phyloP scores from a whole-genome alignment of 805 yeast genomes.

The Kluyveromyces wickerhamii region DNA sequence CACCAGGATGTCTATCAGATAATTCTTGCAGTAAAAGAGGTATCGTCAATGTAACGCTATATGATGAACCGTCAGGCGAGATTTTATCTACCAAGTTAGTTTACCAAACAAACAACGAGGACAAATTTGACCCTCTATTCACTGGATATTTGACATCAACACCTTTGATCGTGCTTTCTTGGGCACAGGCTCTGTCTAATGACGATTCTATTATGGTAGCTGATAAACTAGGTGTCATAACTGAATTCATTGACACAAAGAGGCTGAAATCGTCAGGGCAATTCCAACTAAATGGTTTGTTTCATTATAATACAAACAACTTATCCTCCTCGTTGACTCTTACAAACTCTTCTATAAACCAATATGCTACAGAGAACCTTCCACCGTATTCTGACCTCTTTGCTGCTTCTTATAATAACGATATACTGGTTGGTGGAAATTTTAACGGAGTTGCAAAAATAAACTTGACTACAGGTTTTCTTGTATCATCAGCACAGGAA shows the following conservation, averaged over 20 bases:
- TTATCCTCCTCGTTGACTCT: conserved; percentile 39
- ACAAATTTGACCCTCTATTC: conserved; percentile 73
- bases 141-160: conserved; percentile 55
- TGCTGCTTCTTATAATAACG: conserved; percentile 29
- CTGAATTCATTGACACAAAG: conserved; percentile 38
- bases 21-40: conserved; percentile 65
- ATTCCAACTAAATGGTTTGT: conserved; percentile 59
- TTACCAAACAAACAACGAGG: conserved; percentile 72
- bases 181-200: conserved; percentile 26
- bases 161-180: conserved; percentile 38
- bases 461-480: conserved; percentile 19
- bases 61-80: conserved; percentile 31
- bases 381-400: conserved; percentile 18
- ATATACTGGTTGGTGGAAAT: conserved; percentile 43
- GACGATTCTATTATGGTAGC: conserved; percentile 56
- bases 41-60: conserved; percentile 64
- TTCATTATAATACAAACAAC: conserved; percentile 71
- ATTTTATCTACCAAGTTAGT: conserved; percentile 37
- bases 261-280: conserved; percentile 28
- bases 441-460: conserved; percentile 34
- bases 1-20: conserved; percentile 80
- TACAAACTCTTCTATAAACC: conserved; percentile 43
- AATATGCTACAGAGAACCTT: conserved; percentile 29
- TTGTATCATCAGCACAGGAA: conserved; percentile 9
- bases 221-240: conserved; percentile 49